These are phyloP conservation scores for Stentor roeselii DNA, from an alignment of 73 alveolate genomes.

Conservation along the genomic window DNA sequence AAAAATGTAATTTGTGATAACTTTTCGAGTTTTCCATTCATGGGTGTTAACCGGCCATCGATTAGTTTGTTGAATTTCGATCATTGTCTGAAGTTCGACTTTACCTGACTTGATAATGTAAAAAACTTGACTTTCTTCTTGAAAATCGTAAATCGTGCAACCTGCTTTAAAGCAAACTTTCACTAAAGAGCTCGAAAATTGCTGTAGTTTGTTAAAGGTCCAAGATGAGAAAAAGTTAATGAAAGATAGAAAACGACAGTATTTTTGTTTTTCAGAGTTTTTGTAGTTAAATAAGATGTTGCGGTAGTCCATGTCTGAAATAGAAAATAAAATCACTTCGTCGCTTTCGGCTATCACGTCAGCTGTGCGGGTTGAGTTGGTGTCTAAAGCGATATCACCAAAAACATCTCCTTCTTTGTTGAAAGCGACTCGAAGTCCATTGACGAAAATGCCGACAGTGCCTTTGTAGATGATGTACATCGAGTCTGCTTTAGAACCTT, in stretches of 20 bases:
- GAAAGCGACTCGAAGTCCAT: neutral
- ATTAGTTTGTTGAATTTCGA: neutral
- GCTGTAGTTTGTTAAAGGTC: neutral
- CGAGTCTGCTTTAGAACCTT: slow-evolving; percentile 8
- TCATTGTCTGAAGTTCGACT: neutral
- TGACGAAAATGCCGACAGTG: neutral
- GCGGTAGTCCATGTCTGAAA: neutral
- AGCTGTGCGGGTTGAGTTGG: neutral
- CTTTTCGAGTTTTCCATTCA: neutral
- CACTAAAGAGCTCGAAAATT: neutral
- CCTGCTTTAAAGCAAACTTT: neutral
- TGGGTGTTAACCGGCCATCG: neutral
- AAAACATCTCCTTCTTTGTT: neutral
- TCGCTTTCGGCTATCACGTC: neutral
- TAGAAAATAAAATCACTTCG: neutral
- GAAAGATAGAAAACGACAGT: neutral
- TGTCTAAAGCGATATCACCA: slow-evolving; percentile 13
- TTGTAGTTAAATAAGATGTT: neutral
- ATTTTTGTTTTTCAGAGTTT: slow-evolving; percentile 4
- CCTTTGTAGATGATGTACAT: slow-evolving; percentile 15
- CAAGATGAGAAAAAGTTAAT: neutral
- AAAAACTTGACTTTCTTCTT: neutral
- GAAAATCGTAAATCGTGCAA: neutral
- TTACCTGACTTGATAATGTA: slow-evolving; percentile 13
- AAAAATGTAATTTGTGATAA: neutral